Conservation (phyloP, 495 filamentous ascomycete genomes). For the Lichina pygmaea region DNA sequence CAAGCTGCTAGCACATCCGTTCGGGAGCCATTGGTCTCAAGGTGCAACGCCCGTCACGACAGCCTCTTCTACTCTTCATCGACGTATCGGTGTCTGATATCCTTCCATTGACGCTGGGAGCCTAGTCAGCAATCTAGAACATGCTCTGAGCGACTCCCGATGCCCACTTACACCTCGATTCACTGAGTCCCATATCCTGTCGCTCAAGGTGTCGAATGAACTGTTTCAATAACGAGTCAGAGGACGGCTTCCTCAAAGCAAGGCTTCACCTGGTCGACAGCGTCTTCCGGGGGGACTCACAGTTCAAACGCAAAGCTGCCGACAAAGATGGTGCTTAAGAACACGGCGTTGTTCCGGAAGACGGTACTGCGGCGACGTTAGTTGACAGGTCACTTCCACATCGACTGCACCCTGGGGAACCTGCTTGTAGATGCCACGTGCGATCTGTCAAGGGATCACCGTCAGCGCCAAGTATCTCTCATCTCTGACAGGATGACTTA, state of each 20-base stretch:
- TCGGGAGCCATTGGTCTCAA: no score
- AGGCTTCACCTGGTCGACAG: neutral
- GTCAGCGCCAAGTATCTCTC: no score
- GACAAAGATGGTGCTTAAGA: slow-evolving; percentile 63
- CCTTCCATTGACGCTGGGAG: slow-evolving; percentile 92
- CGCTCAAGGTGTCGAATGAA: slow-evolving; percentile 44
- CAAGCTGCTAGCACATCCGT: no score
- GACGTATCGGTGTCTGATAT: slow-evolving; percentile 75
- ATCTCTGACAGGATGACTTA: no score
- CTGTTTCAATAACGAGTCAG: slow-evolving; percentile 19
- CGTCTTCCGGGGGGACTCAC: slow-evolving; percentile 24
- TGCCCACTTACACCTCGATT: slow-evolving; percentile 58
- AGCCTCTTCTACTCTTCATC: slow-evolving; percentile 32
- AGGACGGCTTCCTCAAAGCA: neutral
- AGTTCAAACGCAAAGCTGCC: slow-evolving; percentile 81
- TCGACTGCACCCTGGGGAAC: slow-evolving; percentile 16
- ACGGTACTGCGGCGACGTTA: slow-evolving; percentile 32
- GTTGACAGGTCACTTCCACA: slow-evolving; percentile 2
- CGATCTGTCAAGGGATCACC: slow-evolving; percentile 59
- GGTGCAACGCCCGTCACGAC: slow-evolving; percentile 7
- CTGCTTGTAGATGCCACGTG: slow-evolving; percentile 55
- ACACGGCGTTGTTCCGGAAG: slow-evolving; percentile 62
- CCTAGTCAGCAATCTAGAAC: slow-evolving; percentile 11
- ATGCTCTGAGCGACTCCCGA: neutral
- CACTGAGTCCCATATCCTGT: slow-evolving; percentile 64